These are phyloP conservation scores for Coemansia sp. DNA, from an alignment of 192 early-diverging fungal species.

Conservation along the genomic window DNA sequence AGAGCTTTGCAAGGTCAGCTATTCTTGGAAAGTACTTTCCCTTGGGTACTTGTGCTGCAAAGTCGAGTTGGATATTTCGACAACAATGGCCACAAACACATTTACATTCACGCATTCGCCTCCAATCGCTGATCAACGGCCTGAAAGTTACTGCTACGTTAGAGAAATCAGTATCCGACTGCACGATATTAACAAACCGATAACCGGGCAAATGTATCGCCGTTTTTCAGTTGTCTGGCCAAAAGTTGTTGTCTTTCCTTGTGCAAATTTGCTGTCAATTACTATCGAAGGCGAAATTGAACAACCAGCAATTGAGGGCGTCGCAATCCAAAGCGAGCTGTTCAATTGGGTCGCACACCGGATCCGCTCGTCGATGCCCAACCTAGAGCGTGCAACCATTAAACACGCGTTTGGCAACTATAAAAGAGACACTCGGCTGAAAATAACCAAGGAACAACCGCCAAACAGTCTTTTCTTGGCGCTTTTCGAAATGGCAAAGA, in stretches of 20 bases:
- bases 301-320: not conserved
- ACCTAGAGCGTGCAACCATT: not conserved
- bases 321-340: not conserved
- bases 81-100: not conserved
- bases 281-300: not conserved
- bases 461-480: not conserved
- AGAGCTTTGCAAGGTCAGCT: not conserved
- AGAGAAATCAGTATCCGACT: not conserved
- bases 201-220: not conserved
- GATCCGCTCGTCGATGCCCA: not conserved
- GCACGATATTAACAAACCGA: not conserved
- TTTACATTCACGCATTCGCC: not conserved
- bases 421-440: not conserved
- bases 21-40: not conserved
- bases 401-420: not conserved
- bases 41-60: not conserved
- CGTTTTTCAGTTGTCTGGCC: not conserved
- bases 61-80: not conserved
- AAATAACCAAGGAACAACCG: not conserved
- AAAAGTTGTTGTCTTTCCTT: not conserved
- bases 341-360: not conserved
- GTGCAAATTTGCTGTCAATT: not conserved
- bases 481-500: not conserved
- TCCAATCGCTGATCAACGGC: not conserved
- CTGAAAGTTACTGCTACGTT: not conserved